phyloP scores from a whole-genome alignment of 1,284 basidiomycete genomes.

The Schizophyllum amplum region DNA sequence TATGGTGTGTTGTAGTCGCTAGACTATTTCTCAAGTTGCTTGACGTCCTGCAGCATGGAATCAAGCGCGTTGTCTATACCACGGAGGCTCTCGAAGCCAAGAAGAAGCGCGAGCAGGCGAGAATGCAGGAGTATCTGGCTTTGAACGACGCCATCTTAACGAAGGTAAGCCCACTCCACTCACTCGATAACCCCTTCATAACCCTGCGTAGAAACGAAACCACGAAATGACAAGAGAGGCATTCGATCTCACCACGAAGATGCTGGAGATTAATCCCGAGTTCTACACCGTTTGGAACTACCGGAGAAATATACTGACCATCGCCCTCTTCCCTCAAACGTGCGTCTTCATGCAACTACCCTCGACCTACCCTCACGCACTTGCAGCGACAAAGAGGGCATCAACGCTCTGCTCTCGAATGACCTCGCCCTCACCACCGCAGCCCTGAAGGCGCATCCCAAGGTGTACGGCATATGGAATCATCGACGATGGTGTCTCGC shows the following conservation, averaged over 20 bases:
- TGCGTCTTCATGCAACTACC: conserved; percentile 26
- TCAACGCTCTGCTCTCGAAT: conserved; percentile 55
- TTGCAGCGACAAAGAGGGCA: conserved; percentile 50
- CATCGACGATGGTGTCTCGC: conserved; percentile 91
- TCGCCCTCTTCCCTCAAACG: conserved; percentile 67
- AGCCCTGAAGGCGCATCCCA: conserved; percentile 78
- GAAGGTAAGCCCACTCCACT: conserved; percentile 38
- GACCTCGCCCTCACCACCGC: conserved; percentile 79
- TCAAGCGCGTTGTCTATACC: conserved; percentile 63
- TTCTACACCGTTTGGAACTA: conserved; percentile 95
- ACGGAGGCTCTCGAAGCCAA: conserved; percentile 58
- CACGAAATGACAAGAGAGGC: conserved; percentile 62
- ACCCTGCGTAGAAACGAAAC: conserved; percentile 54
- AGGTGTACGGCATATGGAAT: conserved; percentile 97
- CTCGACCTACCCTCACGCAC: conserved; percentile 3
- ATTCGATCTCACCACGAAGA: conserved; percentile 62
- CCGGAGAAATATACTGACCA: conserved; percentile 66
- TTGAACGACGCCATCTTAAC: conserved; percentile 58
- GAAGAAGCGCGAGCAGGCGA: conserved; percentile 61
- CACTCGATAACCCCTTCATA: conserved; percentile 6
- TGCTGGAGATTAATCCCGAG: conserved; percentile 82
- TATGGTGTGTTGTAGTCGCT: background rate
- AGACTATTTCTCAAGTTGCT: background rate
- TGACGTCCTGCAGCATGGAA: conserved; percentile 52
- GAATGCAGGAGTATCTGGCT: conserved; percentile 70